A percentile compares a stretch with the other conserved stretches of the same genome.
phyloP scores from a whole-genome alignment of 179 eudicot species.

The Beta macrorhiza region DNA sequence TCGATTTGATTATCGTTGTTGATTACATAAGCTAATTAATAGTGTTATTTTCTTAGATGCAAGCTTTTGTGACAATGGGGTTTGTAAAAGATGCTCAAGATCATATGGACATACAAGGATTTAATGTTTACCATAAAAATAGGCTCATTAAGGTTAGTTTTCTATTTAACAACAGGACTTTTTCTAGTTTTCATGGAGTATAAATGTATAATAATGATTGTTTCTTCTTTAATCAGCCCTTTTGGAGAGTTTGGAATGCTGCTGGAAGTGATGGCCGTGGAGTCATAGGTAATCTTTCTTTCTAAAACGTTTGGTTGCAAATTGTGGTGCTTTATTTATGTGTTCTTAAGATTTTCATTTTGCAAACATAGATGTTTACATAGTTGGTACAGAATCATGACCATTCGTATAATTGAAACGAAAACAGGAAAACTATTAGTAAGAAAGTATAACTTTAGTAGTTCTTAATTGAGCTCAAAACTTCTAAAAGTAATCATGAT shows the following conservation, averaged over 20 bases:
- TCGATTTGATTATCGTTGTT: background rate
- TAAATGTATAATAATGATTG: background rate
- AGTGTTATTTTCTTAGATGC: conserved; percentile 32
- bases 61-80: conserved; percentile 57
- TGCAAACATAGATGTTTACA: no score
- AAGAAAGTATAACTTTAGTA: no score
- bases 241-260: conserved; percentile 93
- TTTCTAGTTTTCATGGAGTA: no score
- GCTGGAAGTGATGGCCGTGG: conserved; percentile 91
- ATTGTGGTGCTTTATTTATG: background rate
- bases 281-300: conserved; percentile 49
- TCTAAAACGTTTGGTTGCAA: background rate
- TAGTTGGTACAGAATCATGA: no score
- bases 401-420: no score
- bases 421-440: no score
- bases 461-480: no score
- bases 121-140: conserved; percentile 78
- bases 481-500: background rate
- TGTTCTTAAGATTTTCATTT: background rate
- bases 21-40: background rate
- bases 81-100: conserved; percentile 66
- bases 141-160: conserved; percentile 62
- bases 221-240: conserved; percentile 47
- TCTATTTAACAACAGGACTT: background rate
- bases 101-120: conserved; percentile 84